These are phyloP conservation scores for Nicotiana tomentosiformis DNA, from an alignment of 257 asterid genomes.

Conservation along the genomic window DNA sequence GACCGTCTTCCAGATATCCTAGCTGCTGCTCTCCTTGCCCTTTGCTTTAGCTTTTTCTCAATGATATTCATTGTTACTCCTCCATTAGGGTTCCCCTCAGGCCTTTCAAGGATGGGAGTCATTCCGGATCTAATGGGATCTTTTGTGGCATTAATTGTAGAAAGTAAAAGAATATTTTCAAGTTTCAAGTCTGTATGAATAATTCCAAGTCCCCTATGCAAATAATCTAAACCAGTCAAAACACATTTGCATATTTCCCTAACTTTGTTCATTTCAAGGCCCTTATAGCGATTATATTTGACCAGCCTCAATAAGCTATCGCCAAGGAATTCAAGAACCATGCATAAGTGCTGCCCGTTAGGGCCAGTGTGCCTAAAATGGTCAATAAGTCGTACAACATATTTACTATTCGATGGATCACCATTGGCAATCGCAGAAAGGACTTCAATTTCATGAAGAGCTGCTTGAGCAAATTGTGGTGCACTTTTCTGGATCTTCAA, in stretches of 20 bases:
- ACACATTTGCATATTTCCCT: constrained; percentile 88
- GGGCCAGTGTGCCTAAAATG: constrained; percentile 95
- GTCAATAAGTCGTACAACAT: constrained; percentile 66
- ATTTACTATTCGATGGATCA: constrained; percentile 59
- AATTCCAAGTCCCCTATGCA: constrained; percentile 70
- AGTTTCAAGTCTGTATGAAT: constrained; percentile 94
- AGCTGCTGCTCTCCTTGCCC: constrained; percentile 96
- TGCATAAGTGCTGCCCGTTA: constrained; percentile 94
- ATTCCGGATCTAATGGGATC: constrained; percentile 72
- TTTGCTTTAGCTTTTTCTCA: constrained; percentile 84
- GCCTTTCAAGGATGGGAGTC: constrained; percentile 77
- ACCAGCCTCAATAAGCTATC: constrained; percentile 78
- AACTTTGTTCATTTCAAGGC: constrained; percentile 71
- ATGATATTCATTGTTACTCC: constrained; percentile 46
- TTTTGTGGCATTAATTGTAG: constrained; percentile 82
- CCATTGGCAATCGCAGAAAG: constrained; percentile 79
- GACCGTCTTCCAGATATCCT: constrained; percentile 67
- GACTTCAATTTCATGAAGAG: constrained; percentile 82
- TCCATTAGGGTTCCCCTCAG: constrained; percentile 70
- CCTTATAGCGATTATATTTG: constrained; percentile 72
- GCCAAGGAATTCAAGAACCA: constrained; percentile 96
- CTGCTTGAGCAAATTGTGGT: constrained; percentile 93
- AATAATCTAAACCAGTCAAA: constrained; percentile 82
- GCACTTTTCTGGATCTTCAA: constrained; percentile 97
- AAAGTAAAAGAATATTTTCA: constrained; percentile 77